Conservation (phyloP, 78 protist genomes). For the Guillardia theta region DNA sequence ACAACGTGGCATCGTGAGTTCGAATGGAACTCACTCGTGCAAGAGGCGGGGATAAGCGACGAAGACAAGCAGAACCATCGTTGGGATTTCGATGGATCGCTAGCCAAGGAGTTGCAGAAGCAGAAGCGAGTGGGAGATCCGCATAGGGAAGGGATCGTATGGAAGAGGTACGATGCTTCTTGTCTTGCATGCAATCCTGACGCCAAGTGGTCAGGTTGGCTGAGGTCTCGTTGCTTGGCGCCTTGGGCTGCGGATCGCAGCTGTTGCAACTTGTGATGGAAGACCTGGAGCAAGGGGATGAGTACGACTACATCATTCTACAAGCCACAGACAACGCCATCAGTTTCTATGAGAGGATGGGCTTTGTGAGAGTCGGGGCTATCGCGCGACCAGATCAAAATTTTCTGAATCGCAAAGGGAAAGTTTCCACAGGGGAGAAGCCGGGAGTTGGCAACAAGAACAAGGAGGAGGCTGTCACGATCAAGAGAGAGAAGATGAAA, state of each 20-base stretch:
- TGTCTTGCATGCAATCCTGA: not conserved
- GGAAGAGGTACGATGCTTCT: not conserved
- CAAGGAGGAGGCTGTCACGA: not conserved
- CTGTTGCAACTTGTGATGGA: not conserved
- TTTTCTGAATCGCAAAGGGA: too few species aligned
- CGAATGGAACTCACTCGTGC: not conserved
- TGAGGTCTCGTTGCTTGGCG: conserved; percentile 46
- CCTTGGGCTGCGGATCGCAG: conserved; percentile 45
- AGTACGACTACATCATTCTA: not conserved
- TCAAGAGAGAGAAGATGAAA: not conserved
- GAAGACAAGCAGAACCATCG: not conserved
- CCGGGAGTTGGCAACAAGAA: not conserved
- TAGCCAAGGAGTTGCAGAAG: not conserved
- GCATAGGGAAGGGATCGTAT: conserved; percentile 6
- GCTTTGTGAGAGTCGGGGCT: conserved; percentile 23
- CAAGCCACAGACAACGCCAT: conserved; percentile 43
- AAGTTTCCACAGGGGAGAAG: not conserved
- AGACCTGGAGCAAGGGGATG: not conserved
- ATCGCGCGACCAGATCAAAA: not conserved
- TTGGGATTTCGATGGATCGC: not conserved
- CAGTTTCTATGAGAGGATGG: conserved; percentile 37
- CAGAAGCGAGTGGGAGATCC: conserved; percentile 43
- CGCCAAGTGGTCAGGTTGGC: not conserved
- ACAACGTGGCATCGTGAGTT: conserved; percentile 40
- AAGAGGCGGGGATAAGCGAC: not conserved